Base-by-base conservation (phyloP, 1,284 basidiomycete species). In the Mycena citricolor region DNA sequence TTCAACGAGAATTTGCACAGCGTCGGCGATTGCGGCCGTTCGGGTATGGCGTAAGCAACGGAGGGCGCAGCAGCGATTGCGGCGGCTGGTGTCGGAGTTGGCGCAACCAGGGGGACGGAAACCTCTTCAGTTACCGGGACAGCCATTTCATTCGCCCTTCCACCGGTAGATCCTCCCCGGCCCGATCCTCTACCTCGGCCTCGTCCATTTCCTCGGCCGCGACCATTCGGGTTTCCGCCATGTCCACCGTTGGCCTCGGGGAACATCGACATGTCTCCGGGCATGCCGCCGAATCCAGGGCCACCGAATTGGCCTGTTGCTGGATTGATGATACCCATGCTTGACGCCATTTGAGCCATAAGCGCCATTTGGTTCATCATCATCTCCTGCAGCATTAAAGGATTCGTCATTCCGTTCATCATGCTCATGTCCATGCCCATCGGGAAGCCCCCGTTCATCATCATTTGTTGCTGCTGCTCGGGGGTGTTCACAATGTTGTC, bases 1-100 rank as follows among this genome's bases (percentile, higher is more conserved):
- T 93, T 94, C 17, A 86, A 74, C 5, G 77, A 82, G 56, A 87
- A 97, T 68, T 94, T 94, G 79, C 94, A 97, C 16, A 97, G 69
- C 0, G 86, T 88, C 0, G 88, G 88, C 2, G 88, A 89, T 56
- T 85, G 83, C 2, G 87, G 88, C 22, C 88, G 76, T 49, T 84
- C 81, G n/a, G 86, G 86, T 11, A 80, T 60, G 3, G 70, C 72
- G 54, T 79, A 84, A 2, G 72, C 70, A 6, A 69, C 59, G 23
- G 68, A 71, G 26, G 61, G 49, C 2, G 60, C 39, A 2, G 64
- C 55, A 22, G 65, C 54, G 2, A 61, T 42, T 13, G 60, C 44
- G 33, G 62, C 49, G 19, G 65, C 60, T 11, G 58, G 45, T 25
- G 59, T 54, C 30, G 73, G 56, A n/a, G 61, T 54, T 14, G 56